A percentile compares a stretch with the other conserved stretches of the same genome.
These are phyloP conservation scores for Aspergillus fumigatus DNA, from an alignment of 2,329 filamentous ascomycete species.

Conservation along the genomic window DNA sequence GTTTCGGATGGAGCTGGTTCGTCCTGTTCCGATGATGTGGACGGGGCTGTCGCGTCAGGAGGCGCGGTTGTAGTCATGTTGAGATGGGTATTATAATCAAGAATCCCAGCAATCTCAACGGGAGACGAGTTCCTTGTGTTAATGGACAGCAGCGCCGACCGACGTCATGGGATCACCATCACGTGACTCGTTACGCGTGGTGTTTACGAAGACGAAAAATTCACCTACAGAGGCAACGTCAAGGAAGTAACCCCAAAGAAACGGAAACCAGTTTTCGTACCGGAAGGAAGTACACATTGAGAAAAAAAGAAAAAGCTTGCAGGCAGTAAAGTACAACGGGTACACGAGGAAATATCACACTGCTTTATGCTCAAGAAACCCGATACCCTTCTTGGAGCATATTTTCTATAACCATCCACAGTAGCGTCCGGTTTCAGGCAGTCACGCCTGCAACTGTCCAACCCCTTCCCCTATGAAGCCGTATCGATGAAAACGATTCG, in stretches of 20 bases:
- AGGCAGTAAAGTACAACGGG: conserved; percentile 48
- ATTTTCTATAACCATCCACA: conserved; percentile 38
- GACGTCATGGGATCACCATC: background rate
- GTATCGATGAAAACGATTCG: conserved; percentile 13
- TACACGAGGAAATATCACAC: conserved; percentile 41
- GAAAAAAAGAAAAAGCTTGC: conserved; percentile 41
- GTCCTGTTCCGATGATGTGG: background rate
- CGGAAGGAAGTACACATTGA: conserved; percentile 23
- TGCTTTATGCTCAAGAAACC: conserved; percentile 43
- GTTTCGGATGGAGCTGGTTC: conserved; percentile 4
- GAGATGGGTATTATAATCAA: background rate
- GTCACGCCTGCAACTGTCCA: conserved; percentile 24
- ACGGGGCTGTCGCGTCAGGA: background rate
- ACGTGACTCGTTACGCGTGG: background rate
- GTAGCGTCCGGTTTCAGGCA: conserved; percentile 24
- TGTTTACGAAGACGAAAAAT: background rate
- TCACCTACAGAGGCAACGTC: background rate
- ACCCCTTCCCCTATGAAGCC: conserved; percentile 23
- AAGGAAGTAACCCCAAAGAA: background rate
- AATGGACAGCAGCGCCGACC: background rate
- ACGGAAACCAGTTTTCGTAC: conserved; percentile 1
- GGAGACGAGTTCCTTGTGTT: background rate
- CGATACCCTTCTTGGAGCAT: conserved; percentile 39
- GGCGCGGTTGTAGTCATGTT: background rate
- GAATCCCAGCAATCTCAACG: background rate